Evolutionary conservation across 225 moss, liverwort and hornwort species (phyloP).

Genomic region (Ulota crispa): DNA sequence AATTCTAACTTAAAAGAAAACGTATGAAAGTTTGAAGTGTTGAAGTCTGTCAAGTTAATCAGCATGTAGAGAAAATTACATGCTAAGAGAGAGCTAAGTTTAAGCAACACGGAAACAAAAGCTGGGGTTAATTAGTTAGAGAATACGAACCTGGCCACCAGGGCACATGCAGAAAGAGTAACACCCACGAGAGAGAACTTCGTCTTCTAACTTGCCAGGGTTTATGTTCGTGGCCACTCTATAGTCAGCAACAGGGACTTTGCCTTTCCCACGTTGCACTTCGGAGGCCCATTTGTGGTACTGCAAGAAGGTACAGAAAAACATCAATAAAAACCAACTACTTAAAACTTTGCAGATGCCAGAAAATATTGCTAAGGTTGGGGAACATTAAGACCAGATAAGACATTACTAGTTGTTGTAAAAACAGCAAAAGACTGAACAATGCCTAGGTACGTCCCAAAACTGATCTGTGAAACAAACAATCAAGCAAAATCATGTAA

Average conservation of each 20-base stretch:
- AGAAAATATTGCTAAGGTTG: conserved; percentile 1
- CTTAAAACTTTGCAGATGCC: neutral
- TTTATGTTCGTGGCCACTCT: conserved; percentile 60
- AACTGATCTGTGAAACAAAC: neutral
- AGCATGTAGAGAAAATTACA: neutral
- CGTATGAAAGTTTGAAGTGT: neutral
- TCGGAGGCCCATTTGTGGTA: conserved; percentile 91
- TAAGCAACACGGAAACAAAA: neutral
- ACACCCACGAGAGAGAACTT: conserved; percentile 59
- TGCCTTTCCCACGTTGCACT: conserved; percentile 86
- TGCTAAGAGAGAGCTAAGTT: neutral
- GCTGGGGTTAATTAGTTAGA: neutral
- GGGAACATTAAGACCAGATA: neutral
- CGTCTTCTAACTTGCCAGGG: conserved; percentile 29
- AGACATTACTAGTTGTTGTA: neutral
- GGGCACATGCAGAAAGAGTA: conserved; percentile 99
- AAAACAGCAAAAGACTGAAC: neutral
- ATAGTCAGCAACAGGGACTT: conserved; percentile 93
- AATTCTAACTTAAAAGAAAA: neutral
- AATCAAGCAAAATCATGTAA: neutral
- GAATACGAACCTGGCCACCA: conserved; percentile 79
- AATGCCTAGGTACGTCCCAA: neutral
- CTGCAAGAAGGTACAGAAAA: conserved; percentile 39
- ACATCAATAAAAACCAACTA: neutral
- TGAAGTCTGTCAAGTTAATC: neutral